Evolutionary conservation across 257 asterid species (phyloP).

Genomic region (Forsythia viridissima): DNA sequence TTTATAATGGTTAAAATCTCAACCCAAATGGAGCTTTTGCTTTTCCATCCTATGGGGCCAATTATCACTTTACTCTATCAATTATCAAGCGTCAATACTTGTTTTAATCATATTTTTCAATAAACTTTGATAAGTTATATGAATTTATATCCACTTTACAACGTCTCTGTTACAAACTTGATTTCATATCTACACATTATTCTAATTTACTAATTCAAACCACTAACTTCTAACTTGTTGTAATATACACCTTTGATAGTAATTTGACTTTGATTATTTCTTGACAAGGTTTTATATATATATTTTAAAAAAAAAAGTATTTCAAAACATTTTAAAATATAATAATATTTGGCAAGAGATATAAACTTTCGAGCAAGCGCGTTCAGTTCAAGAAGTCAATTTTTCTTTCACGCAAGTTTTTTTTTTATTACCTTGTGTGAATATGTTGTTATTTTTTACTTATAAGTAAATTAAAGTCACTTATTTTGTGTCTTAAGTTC

Average conservation of each 20-base stretch:
- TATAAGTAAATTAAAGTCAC: background rate
- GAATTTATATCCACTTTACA: background rate
- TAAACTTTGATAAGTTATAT: no score
- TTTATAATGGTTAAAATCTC: background rate
- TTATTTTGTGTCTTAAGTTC: background rate
- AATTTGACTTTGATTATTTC: background rate
- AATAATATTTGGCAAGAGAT: no score
- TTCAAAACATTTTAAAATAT: no score
- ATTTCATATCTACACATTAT: background rate
- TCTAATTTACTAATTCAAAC: no score
- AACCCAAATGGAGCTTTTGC: background rate
- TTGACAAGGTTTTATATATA: no score
- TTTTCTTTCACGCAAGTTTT: background rate
- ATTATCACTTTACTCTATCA: no score
- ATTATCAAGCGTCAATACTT: background rate
- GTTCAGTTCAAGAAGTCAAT: background rate
- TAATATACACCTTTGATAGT: no score
- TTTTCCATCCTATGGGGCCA: background rate
- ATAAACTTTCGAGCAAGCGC: no score
- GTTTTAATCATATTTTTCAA: no score
- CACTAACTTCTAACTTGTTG: background rate
- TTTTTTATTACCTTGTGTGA: no score
- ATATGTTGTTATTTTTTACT: no score
- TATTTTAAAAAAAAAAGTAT: no score
- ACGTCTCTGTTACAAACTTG: background rate